phyloP scores from a whole-genome alignment of 1,284 basidiomycete genomes.

The Coniophora puteana region DNA sequence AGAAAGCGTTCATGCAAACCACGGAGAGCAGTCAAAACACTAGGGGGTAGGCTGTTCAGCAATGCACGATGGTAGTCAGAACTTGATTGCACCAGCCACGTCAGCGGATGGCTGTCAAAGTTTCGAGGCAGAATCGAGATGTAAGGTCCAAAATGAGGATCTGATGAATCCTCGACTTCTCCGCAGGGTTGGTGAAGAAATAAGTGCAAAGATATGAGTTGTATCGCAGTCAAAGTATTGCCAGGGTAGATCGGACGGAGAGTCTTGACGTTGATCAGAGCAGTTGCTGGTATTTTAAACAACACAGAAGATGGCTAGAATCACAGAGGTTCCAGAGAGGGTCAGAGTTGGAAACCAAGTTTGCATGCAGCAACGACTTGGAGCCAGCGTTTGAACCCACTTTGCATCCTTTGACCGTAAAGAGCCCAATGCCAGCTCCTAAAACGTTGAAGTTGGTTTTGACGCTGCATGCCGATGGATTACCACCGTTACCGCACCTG shows the following conservation, averaged over 20 bases:
- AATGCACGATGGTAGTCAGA: conserved; percentile 23
- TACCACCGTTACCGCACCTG: conserved; percentile 29
- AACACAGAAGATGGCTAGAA: conserved; percentile 53
- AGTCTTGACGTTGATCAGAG: conserved; percentile 69
- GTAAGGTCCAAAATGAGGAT: conserved; percentile 71
- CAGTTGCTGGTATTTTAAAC: conserved; percentile 65
- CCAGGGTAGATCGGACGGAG: conserved; percentile 51
- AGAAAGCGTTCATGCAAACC: conserved; percentile 50
- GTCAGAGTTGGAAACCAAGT: not conserved
- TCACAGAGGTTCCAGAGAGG: conserved; percentile 2
- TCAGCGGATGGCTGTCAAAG: conserved; percentile 74
- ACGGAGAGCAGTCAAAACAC: conserved; percentile 42
- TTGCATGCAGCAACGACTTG: not conserved
- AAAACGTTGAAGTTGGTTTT: conserved; percentile 2
- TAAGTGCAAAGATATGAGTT: conserved; percentile 61
- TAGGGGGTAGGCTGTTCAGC: conserved; percentile 47
- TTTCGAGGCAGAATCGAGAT: conserved; percentile 67
- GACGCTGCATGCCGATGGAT: not conserved
- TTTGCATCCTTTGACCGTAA: conserved; percentile 43
- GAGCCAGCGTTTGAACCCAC: conserved; percentile 28
- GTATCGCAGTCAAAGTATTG: conserved; percentile 47
- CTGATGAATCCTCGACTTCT: conserved; percentile 38
- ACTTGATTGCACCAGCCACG: conserved; percentile 50
- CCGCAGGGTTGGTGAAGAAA: conserved; percentile 44
- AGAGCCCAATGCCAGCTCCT: conserved; percentile 74